A percentile compares a stretch with the other conserved stretches of the same genome.
These are phyloP conservation scores for Alloteropsis semialata DNA, from an alignment of 176 grass and related monocot genomes.

Conservation along the genomic window DNA sequence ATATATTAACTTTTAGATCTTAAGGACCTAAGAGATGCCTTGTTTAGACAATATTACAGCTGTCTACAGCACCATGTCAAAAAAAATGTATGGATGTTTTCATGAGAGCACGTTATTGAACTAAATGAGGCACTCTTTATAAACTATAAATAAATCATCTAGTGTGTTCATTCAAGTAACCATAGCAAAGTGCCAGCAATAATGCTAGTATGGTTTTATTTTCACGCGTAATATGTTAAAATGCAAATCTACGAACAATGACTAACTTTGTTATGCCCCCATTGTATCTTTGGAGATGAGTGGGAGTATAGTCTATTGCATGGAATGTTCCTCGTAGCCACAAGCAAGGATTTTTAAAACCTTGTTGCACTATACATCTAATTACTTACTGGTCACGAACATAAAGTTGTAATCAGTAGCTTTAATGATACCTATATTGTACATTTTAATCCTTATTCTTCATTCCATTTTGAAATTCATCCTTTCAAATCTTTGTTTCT, in stretches of 20 bases:
- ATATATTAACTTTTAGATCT: background rate
- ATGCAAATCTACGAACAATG: background rate
- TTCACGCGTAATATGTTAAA: background rate
- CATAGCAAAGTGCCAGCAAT: background rate
- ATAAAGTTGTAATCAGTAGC: background rate
- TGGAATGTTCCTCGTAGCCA: background rate
- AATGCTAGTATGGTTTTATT: background rate
- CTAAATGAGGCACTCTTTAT: background rate
- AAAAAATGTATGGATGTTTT: background rate
- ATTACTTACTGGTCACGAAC: background rate
- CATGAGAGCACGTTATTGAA: background rate
- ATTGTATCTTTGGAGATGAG: background rate
- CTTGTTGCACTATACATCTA: background rate
- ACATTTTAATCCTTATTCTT: background rate
- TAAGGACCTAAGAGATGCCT: background rate
- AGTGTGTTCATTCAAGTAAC: background rate
- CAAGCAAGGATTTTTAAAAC: background rate
- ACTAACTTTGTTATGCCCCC: background rate
- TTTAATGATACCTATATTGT: slow-evolving; percentile 6
- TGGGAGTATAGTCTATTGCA: background rate
- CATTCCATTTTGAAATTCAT: background rate
- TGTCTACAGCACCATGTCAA: background rate
- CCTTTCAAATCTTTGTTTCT: background rate
- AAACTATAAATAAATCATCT: background rate
- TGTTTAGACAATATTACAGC: background rate